A percentile compares a stretch with the other conserved stretches of the same genome.
Evolutionary conservation across 2,329 filamentous ascomycete species (phyloP).

Genomic region (Chaetoscypha palmicola): DNA sequence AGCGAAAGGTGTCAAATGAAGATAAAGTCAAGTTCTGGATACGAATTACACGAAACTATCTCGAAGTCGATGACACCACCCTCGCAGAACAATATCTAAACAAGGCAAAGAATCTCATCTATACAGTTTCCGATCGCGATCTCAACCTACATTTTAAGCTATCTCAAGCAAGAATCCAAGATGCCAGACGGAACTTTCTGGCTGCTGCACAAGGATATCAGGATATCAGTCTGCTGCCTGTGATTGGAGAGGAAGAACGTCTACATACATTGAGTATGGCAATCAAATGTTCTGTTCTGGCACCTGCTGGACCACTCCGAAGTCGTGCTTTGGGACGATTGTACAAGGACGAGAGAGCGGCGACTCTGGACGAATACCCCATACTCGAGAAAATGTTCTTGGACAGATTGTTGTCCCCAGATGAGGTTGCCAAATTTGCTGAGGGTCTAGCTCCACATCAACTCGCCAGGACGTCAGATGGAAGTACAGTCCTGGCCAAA

Average conservation of each 20-base stretch:
- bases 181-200: constrained; percentile 83
- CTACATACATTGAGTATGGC: constrained; percentile 78
- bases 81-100: constrained; percentile 83
- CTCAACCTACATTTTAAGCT: constrained; percentile 81
- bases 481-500: constrained; percentile 84
- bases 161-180: constrained; percentile 85
- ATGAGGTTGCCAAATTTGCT: constrained; percentile 83
- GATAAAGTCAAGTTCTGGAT: constrained; percentile 85
- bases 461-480: constrained; percentile 81
- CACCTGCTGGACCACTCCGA: constrained; percentile 80
- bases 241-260: constrained; percentile 81
- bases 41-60: constrained; percentile 85
- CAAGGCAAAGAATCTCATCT: constrained; percentile 89
- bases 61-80: constrained; percentile 88
- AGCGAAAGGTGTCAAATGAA: constrained; percentile 73
- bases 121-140: constrained; percentile 65
- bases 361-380: constrained; percentile 67
- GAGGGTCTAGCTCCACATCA: constrained; percentile 78
- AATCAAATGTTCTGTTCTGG: constrained; percentile 86
- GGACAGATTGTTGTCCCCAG: constrained; percentile 70
- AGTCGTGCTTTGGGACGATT: constrained; percentile 73
- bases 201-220: constrained; percentile 85
- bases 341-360: constrained; percentile 86
- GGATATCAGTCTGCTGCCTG: constrained; percentile 68
- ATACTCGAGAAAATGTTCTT: constrained; percentile 98